Evolutionary conservation across 129 eudicot genomes (phyloP).

Genomic region (Glebionis coronaria): DNA sequence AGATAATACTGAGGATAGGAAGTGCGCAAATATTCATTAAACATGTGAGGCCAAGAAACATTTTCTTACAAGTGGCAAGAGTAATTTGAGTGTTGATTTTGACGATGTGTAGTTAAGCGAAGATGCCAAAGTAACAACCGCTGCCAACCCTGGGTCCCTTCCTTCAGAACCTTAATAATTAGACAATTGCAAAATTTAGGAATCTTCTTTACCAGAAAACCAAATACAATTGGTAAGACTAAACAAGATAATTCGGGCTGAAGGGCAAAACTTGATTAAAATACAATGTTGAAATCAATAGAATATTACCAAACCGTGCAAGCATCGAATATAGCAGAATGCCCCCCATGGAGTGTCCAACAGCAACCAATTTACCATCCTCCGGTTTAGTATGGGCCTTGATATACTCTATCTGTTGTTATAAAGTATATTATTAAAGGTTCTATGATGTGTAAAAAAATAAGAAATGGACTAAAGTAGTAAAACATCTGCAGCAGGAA

Average conservation of each 20-base stretch:
- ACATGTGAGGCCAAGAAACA: background rate
- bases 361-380: conserved; percentile 78
- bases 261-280: background rate
- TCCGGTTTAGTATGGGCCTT: conserved; percentile 60
- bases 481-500: conserved; percentile 27
- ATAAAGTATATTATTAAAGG: conserved; percentile 4
- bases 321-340: conserved; percentile 84
- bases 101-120: conserved; percentile 89
- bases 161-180: conserved; percentile 62
- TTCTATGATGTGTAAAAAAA: background rate
- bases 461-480: too few relatives aligned
- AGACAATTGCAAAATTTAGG: background rate
- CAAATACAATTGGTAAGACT: background rate
- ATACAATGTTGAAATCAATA: background rate
- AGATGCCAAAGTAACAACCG: conserved; percentile 88
- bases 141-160: conserved; percentile 69
- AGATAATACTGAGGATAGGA: background rate
- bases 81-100: conserved; percentile 75
- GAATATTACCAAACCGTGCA: conserved; percentile 65
- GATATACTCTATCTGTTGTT: conserved; percentile 74
- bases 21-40: too few relatives aligned
- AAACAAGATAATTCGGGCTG: too few relatives aligned
- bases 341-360: conserved; percentile 99
- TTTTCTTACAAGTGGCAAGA: conserved; percentile 83
- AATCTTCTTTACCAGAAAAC: conserved; percentile 8